Evolutionary conservation across 2,329 filamentous ascomycete genomes (phyloP), one percentile per base, ranked within the genome.

Genomic region (Colletotrichum tropicicola): DNA sequence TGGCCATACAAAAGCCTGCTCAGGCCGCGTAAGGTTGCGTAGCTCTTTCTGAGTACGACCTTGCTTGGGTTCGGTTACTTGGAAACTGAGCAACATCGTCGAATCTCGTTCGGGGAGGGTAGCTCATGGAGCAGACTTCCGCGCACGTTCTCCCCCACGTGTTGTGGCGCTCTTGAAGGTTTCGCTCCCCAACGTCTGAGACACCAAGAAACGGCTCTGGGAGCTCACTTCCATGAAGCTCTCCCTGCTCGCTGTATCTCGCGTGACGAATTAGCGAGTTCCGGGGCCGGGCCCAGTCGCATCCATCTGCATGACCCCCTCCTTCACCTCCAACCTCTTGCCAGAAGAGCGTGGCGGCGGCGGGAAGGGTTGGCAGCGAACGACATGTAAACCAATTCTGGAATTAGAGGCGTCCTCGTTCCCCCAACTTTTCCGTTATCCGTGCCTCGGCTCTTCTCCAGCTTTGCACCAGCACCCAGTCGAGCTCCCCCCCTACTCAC

Each of bases 341-440:
- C 41, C 17, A 37, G 9, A 30, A 47, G 27, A 39, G n/a, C n/a
- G 48, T 48, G 48, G 35, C 41, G 43, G 25, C 43, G 32, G 21
- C 27, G 19, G 8, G 30, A 41, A 47, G 28, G 41, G 21, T 30
- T 30, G 45, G 39, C 37, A 47, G 17, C 25, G 37, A 51, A 51
- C 62, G 62, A 65, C 23, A 19, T 62, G 62, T 25, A 56, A 62
- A 62, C 57, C 57, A 39, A 25, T 62, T 62, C 30, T 27, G 57
- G 57, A 51, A 43, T 12, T 25, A 25, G 21, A 47, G 13, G n/a
- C 37, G 52, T 57, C 25, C 27, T 62, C 44, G 15, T 30, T 56
- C 7, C 27, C 57, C 55, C 62, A 60, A 12, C 54, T 45, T 44
- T 52, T 56, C 58, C 32, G 30, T 39, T 39, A 37, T 30, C 54